phyloP scores from a whole-genome alignment of 208 protist species.

The Novymonas esmeraldas region DNA sequence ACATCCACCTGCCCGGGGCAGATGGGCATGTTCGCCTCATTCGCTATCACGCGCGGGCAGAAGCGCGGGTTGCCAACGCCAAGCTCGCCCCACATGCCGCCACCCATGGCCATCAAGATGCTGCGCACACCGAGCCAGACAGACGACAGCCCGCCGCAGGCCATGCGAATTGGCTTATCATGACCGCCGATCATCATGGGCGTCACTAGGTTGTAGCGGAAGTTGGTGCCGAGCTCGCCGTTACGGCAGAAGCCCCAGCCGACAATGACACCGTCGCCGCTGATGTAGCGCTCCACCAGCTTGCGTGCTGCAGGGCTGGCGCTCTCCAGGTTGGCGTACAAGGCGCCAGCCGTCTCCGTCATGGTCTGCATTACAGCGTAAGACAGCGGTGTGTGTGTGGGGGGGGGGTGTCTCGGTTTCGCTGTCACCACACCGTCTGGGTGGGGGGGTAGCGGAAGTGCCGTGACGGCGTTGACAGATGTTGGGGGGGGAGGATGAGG shows the following conservation, averaged over 20 bases:
- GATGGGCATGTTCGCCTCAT: constrained; percentile 75
- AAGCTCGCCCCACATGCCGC: constrained; percentile 80
- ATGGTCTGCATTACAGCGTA: constrained; percentile 3
- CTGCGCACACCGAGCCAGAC: constrained; percentile 67
- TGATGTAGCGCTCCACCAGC: constrained; percentile 58
- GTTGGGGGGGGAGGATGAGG: too few species aligned
- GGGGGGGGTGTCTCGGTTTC: too few species aligned
- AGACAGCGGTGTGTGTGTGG: too few species aligned
- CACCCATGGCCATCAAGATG: constrained; percentile 74
- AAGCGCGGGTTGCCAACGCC: constrained; percentile 67
- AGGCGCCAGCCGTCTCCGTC: constrained; percentile 24
- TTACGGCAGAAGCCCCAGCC: constrained; percentile 76
- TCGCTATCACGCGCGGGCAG: constrained; percentile 57
- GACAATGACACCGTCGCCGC: constrained; percentile 71
- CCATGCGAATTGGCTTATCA: constrained; percentile 77
- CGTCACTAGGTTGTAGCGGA: constrained; percentile 67
- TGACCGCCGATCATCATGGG: constrained; percentile 74
- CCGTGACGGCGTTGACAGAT: too few species aligned
- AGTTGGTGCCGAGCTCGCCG: constrained; percentile 71
- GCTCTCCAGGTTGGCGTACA: constrained; percentile 40
- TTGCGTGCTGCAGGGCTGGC: constrained; percentile 18
- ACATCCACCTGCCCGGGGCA: constrained; percentile 64
- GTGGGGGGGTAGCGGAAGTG: too few species aligned
- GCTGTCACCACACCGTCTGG: too few species aligned
- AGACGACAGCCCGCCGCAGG: constrained; percentile 65